These are phyloP conservation scores for Nephelium lappaceum DNA, from an alignment of 345 rosid species.

Conservation along the genomic window DNA sequence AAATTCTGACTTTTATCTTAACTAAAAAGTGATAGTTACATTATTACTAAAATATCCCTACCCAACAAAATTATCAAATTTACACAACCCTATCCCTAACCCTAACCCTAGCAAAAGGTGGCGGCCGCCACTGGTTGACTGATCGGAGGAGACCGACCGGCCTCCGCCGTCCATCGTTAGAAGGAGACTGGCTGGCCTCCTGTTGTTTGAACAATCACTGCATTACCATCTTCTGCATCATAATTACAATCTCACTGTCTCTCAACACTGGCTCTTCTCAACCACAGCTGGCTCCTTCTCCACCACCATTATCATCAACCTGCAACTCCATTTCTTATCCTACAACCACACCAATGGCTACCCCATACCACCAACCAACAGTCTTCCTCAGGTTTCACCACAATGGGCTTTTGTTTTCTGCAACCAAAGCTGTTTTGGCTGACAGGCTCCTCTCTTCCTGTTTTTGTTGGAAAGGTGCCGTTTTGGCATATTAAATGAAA, in stretches of 20 bases:
- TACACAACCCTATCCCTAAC: no score
- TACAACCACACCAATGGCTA: conserved; percentile 55
- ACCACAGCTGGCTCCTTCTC: conserved; percentile 3
- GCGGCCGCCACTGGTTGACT: no score
- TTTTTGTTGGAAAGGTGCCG: conserved; percentile 72
- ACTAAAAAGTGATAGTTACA: no score
- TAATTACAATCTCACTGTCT: conserved; percentile 1
- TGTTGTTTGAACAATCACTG: not conserved
- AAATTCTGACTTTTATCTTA: no score
- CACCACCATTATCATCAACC: conserved; percentile 27
- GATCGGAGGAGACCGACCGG: no score
- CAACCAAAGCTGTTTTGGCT: conserved; percentile 62
- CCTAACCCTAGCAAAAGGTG: no score
- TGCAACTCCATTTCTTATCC: conserved; percentile 78
- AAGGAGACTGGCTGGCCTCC: no score
- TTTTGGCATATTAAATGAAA: conserved; percentile 36
- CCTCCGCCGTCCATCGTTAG: no score
- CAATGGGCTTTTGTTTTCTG: conserved; percentile 70
- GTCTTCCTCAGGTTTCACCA: conserved; percentile 66
- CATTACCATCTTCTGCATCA: not conserved
- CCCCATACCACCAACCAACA: conserved; percentile 57
- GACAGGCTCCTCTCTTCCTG: conserved; percentile 74
- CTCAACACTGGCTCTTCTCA: conserved; percentile 15
- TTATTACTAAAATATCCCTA: no score
- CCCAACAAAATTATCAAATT: no score